Conservation (phyloP, 306 rosid species). For the Spatholobus suberectus region DNA sequence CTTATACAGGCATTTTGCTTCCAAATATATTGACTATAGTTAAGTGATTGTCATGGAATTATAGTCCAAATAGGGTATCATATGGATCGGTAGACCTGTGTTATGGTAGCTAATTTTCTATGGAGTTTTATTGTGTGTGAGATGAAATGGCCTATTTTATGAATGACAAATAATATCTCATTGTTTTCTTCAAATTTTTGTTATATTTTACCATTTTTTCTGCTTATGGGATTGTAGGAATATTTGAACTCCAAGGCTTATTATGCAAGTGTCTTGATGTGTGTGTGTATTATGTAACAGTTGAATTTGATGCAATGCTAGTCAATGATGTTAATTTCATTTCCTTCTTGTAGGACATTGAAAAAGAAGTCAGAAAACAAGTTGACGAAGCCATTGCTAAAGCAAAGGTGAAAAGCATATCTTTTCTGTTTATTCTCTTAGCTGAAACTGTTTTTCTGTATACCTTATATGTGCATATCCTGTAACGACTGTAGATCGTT, state of each 20-base stretch:
- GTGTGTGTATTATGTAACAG: background rate
- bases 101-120: background rate
- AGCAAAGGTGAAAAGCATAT: conserved; percentile 75
- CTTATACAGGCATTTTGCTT: background rate
- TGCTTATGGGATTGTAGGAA: background rate
- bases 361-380: conserved; percentile 79
- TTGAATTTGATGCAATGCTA: conserved; percentile 27
- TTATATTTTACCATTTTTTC: background rate
- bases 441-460: background rate
- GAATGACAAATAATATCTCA: background rate
- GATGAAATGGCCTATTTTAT: background rate
- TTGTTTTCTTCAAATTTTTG: background rate
- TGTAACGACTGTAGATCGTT: background rate
- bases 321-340: conserved; percentile 2
- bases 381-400: conserved; percentile 93
- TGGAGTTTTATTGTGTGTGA: background rate
- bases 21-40: background rate
- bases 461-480: background rate
- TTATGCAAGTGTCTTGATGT: background rate
- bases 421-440: conserved; percentile 6
- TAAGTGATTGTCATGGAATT: background rate
- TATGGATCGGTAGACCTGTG: background rate
- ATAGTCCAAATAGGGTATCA: background rate
- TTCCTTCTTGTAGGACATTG: conserved; percentile 67
- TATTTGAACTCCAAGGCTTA: background rate